These are phyloP conservation scores for Mucor racemosus DNA, from an alignment of 371 early-diverging fungal species.

Conservation along the genomic window DNA sequence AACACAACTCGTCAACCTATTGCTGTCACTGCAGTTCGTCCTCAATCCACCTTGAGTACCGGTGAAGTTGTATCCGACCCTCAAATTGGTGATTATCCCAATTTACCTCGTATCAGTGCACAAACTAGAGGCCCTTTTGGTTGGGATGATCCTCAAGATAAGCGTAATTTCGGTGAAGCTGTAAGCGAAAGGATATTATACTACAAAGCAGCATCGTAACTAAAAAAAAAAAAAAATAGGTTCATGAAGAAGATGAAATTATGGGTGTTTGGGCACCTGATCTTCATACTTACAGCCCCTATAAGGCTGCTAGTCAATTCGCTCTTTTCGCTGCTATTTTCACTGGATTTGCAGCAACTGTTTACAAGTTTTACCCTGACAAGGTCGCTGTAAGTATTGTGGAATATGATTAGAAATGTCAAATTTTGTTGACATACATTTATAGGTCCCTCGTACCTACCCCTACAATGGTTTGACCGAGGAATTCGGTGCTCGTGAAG, in stretches of 20 bases:
- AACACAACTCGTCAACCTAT: conserved; percentile 35
- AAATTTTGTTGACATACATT: background rate
- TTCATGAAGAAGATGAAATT: conserved; percentile 69
- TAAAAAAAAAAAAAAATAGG: conserved; percentile 31
- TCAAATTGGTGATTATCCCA: conserved; percentile 71
- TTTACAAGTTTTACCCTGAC: conserved; percentile 53
- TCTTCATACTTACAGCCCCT: conserved; percentile 60
- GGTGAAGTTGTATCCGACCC: conserved; percentile 59
- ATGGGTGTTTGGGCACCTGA: conserved; percentile 70
- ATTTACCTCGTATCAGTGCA: conserved; percentile 63
- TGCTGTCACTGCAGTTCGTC: conserved; percentile 38
- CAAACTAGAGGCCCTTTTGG: conserved; percentile 62
- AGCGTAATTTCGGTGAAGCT: conserved; percentile 69
- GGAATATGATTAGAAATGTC: background rate
- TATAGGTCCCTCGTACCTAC: conserved; percentile 51
- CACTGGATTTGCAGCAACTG: conserved; percentile 49
- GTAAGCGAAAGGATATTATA: conserved; percentile 33
- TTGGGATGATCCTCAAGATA: conserved; percentile 68
- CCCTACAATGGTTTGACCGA: conserved; percentile 54
- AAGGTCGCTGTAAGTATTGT: conserved; percentile 42
- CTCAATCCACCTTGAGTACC: conserved; percentile 54
- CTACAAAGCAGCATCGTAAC: too few relatives aligned
- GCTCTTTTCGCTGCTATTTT: conserved; percentile 42
- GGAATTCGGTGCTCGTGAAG: conserved; percentile 53
- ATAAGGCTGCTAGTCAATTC: conserved; percentile 58